Evolutionary conservation across 1,284 basidiomycete species (phyloP), one percentile per base, ranked within the genome.

Genomic region (Bjerkandera adusta): DNA sequence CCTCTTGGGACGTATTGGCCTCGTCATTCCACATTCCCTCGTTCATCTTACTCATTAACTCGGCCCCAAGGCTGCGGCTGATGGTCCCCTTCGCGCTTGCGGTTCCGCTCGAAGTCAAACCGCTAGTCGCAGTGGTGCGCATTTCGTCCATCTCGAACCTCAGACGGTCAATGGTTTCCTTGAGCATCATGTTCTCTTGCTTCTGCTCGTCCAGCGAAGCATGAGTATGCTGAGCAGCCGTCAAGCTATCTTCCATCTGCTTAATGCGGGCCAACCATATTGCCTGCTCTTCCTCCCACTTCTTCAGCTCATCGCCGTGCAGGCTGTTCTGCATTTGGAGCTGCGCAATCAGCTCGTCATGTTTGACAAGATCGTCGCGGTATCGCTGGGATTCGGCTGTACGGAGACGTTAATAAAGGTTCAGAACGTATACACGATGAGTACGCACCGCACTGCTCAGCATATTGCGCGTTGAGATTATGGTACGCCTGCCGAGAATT

Each of bases 81-180:
- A 94, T 66, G 47, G 82, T 90, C 22, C 71, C 76, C 10, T 63
- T 68, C n/a, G 70, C 72, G 53, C 73, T 77, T 4, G 61, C 66
- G 2, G 61, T 64, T 26, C 68, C 68, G 21, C 60, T 64, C 20
- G 63, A 59, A 13, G 61, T 61, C 39, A 61, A 61, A 38, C 66
- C 61, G 10, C 65, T 65, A 47, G 62, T 65, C 21, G 68, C 64
- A 47, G 70, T 78, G 51, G 67, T 79, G 36, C 90, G 76, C 69
- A 94, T 79, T 66, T 94, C 91, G 56, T 95, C 92, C 73, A 95
- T 82, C 57, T 96, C 92, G 55, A 85, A 92, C 26, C 89, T 76
- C 77, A 95, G 82, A 26, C 92, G 78, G 62, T 95, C 92, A 56
- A 96, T 95, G 0, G 92, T 95, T 71, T 96, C 92, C 62, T 93